Conservation (phyloP, 2,329 filamentous ascomycete genomes). For the Aspergillus sp. region DNA sequence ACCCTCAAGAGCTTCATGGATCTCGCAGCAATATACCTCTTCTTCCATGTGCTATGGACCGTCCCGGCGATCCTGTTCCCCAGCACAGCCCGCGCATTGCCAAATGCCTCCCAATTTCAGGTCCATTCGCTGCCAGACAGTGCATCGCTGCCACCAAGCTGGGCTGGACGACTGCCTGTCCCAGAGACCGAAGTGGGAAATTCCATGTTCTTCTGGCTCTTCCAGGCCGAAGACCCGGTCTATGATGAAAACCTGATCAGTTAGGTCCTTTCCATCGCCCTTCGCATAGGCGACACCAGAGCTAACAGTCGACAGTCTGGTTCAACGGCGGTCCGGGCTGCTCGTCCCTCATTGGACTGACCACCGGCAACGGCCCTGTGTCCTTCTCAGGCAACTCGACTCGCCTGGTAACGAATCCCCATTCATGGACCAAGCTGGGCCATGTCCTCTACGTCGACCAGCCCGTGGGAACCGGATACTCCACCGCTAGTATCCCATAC, state of each 20-base stretch:
- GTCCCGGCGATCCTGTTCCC: conserved; percentile 12
- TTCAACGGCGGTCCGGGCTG: conserved; percentile 38
- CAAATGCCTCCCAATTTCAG: conserved; percentile 22
- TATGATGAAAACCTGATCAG: conserved; percentile 36
- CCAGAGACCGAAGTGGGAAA: conserved; percentile 28
- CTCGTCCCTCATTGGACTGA: conserved; percentile 32
- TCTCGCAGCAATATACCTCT: conserved; percentile 18
- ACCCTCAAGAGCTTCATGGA: conserved; percentile 15
- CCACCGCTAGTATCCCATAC: conserved; percentile 29
- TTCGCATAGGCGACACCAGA: neutral
- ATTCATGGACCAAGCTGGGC: conserved; percentile 33
- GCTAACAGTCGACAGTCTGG: conserved; percentile 29
- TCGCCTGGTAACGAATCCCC: conserved; percentile 20
- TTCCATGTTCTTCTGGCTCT: conserved; percentile 38
- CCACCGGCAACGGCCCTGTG: conserved; percentile 14
- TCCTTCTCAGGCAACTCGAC: conserved; percentile 20
- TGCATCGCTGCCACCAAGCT: conserved; percentile 29
- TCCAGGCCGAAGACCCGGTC: conserved; percentile 27
- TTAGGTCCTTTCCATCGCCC: conserved; percentile 14
- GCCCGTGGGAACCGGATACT: conserved; percentile 36
- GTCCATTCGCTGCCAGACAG: conserved; percentile 29
- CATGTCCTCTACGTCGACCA: conserved; percentile 39
- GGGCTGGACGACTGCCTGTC: conserved; percentile 35
- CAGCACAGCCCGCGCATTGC: neutral
- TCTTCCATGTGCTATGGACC: conserved; percentile 21